phyloP scores from a whole-genome alignment of 192 early-diverging fungal species.

The Pilaira anomala region DNA sequence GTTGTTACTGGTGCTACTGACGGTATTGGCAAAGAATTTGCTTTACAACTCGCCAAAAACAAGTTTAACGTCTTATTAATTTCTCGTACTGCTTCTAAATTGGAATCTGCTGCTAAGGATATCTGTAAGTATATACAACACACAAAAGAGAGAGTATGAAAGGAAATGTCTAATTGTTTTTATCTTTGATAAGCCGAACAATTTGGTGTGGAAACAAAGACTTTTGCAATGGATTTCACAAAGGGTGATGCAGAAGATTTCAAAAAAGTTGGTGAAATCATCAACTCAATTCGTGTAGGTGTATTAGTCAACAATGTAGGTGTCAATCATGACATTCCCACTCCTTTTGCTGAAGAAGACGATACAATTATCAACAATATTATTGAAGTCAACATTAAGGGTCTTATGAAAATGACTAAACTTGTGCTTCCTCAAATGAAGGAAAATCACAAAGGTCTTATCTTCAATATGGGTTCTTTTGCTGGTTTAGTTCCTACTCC shows the following conservation, averaged over 20 bases:
- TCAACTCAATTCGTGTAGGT: slow-evolving; percentile 57
- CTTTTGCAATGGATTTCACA: slow-evolving; percentile 79
- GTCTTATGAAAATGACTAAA: slow-evolving; percentile 78
- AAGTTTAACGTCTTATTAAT: slow-evolving; percentile 84
- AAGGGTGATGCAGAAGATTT: slow-evolving; percentile 63
- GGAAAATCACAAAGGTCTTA: slow-evolving; percentile 66
- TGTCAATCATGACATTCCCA: slow-evolving; percentile 88
- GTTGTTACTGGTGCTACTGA: slow-evolving; percentile 96
- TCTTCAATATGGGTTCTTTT: slow-evolving; percentile 92
- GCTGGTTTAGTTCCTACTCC: slow-evolving; percentile 82
- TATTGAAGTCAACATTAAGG: slow-evolving; percentile 84
- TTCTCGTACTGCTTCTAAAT: slow-evolving; percentile 78
- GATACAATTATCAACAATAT: slow-evolving; percentile 64
- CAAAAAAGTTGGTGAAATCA: slow-evolving; percentile 52
- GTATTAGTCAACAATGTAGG: slow-evolving; percentile 93
- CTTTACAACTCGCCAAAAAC: slow-evolving; percentile 81
- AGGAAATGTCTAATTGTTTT: too few relatives aligned
- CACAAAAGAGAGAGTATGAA: not conserved
- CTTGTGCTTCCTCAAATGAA: slow-evolving; percentile 81
- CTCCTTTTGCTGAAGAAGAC: slow-evolving; percentile 75
- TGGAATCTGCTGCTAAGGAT: slow-evolving; percentile 70
- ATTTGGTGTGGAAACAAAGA: slow-evolving; percentile 61
- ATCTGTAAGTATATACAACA: slow-evolving; percentile 40
- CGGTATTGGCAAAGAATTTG: slow-evolving; percentile 94
- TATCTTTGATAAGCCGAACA: slow-evolving; percentile 27